phyloP scores from a whole-genome alignment of 768 basidiomycete species.

The Tephrocybe rancida region DNA sequence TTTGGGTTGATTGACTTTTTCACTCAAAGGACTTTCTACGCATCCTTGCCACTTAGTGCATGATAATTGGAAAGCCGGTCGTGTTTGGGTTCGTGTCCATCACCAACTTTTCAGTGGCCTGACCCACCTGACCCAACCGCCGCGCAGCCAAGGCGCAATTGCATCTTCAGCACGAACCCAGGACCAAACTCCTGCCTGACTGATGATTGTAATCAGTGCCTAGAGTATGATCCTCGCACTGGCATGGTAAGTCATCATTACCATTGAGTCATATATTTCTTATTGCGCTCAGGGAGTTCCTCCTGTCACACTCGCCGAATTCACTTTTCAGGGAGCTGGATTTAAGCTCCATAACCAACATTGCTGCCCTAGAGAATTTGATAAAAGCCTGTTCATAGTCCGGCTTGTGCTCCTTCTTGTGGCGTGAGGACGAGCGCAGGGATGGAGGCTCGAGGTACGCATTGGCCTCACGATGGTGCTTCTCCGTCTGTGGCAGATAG shows the following conservation, averaged over 20 bases:
- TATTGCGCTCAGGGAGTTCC: conserved; percentile 47
- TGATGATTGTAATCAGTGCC: conserved; percentile 70
- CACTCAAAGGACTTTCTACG: too few species aligned
- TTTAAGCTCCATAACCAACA: conserved; percentile 60
- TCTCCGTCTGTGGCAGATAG: conserved; percentile 67
- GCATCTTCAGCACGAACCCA: conserved; percentile 54
- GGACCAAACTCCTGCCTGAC: conserved; percentile 60
- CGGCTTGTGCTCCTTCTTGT: conserved; percentile 32
- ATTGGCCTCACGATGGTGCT: conserved; percentile 57
- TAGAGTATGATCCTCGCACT: conserved; percentile 49
- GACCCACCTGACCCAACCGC: not conserved
- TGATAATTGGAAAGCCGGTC: conserved; percentile 47
- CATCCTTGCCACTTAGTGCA: too few species aligned
- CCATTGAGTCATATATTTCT: not conserved
- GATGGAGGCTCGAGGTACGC: conserved; percentile 28
- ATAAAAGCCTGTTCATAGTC: conserved; percentile 77
- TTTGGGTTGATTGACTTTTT: too few species aligned
- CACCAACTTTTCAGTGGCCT: not conserved
- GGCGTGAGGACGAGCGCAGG: not conserved
- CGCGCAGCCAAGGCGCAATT: conserved; percentile 62
- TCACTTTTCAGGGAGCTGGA: conserved; percentile 48
- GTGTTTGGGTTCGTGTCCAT: conserved; percentile 38
- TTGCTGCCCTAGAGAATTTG: conserved; percentile 71
- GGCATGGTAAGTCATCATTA: conserved; percentile 42
- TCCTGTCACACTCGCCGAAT: conserved; percentile 69